Evolutionary conservation across 2,329 filamentous ascomycete genomes (phyloP), one percentile per base, ranked within the genome.

Genomic region (Dothideomycetes sp.): DNA sequence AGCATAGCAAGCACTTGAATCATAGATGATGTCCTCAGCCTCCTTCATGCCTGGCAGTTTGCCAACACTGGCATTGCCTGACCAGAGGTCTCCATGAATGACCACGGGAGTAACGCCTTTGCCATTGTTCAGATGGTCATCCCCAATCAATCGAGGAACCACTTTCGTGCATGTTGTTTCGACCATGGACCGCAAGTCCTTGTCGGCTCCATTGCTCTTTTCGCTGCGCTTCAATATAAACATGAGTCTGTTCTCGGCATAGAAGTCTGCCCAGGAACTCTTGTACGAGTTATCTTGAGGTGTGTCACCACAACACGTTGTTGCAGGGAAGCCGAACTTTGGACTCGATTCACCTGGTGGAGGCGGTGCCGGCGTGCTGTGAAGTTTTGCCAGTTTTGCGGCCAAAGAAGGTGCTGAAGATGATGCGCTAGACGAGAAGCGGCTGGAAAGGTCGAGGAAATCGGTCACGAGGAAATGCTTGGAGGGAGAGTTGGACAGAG

Each of bases 71-170:
- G 82, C 77, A 59, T 95, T 95, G 0, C 89, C 89, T 49, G 78
- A 83, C 89, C 89, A 95, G n/a, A 95, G 61, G 63, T 95, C 88
- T 1, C 89, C 89, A 55, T 96, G 89, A 1, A 94, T 69, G 5
- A 94, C 74, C 0, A 91, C 87, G 0, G 88, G 86, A n/a, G 59
- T 67, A 18, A 91, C 70, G 0, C 70, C 73, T 33, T 74, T 64
- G 4, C 73, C 71, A 45, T 64, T 65, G 28, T 74, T 76, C 9
- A 93, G 60, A 54, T 79, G 76, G 0, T 64, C 69, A 38, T 84
- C 78, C 0, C 80, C 77, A 10, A 95, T 64, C n/a, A 95, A 62
- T 1, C 80, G 65, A 1, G 86, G 85, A 1, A 94, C 84, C 0
- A 94, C 81, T 6, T 62, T 61, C 0, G 56, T 53, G 0, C 76